Evolutionary conservation across 495 filamentous ascomycete species (phyloP).

Genomic region (Acidomyces sp.): DNA sequence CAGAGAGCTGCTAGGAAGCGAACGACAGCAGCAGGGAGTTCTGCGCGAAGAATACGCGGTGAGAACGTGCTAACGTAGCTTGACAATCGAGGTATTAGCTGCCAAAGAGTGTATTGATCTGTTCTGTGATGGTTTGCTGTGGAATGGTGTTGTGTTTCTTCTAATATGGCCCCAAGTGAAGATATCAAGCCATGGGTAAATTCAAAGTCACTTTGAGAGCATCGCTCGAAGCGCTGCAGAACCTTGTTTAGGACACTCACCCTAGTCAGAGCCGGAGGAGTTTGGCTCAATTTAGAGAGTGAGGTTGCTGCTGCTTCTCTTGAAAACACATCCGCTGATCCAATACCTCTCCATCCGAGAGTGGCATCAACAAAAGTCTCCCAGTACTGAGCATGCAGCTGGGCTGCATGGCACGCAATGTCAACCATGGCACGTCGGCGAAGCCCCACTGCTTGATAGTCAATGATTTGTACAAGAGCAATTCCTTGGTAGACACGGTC

Average conservation of each 20-base stretch:
- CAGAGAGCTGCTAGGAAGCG: slow-evolving; percentile 6
- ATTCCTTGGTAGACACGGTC: slow-evolving; percentile 72
- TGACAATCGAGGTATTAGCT: not conserved
- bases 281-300: slow-evolving; percentile 40
- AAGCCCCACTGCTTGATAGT: slow-evolving; percentile 83
- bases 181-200: slow-evolving; percentile 26
- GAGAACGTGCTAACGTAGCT: slow-evolving; percentile 4
- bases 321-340: slow-evolving; percentile 57
- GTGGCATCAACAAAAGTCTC: slow-evolving; percentile 53
- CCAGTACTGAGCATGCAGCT: slow-evolving; percentile 54
- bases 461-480: slow-evolving; percentile 69
- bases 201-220: slow-evolving; percentile 22
- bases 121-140: not conserved
- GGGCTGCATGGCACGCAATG: slow-evolving; percentile 54
- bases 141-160: not conserved
- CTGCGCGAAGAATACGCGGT: slow-evolving; percentile 9
- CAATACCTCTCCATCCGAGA: slow-evolving; percentile 78
- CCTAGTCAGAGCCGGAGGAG: slow-evolving; percentile 31
- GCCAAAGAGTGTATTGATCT: not conserved
- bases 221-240: slow-evolving; percentile 3
- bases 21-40: slow-evolving; percentile 7
- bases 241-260: slow-evolving; percentile 18
- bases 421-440: slow-evolving; percentile 68
- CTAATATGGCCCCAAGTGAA: slow-evolving; percentile 18
- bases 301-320: slow-evolving; percentile 51